phyloP scores from a whole-genome alignment of 129 eudicot species.

The Logfia minima region DNA sequence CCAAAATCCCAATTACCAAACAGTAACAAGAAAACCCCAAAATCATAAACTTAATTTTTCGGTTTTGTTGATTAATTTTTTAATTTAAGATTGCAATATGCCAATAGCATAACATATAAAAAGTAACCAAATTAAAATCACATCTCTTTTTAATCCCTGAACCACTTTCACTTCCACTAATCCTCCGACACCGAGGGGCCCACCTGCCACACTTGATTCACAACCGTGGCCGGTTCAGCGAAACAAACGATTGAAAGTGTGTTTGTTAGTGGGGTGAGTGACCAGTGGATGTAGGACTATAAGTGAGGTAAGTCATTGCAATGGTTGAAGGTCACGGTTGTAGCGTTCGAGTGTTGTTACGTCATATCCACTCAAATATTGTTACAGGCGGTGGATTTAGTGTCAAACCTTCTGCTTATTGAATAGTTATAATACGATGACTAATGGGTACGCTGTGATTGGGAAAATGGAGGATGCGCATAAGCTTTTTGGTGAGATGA shows the following conservation, averaged over 20 bases:
- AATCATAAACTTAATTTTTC: too few species aligned
- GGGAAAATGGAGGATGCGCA: conserved; percentile 29
- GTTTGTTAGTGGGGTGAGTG: conserved; percentile 39
- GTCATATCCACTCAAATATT: too few species aligned
- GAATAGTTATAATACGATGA: conserved; percentile 27
- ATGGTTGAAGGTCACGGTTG: conserved; percentile 13
- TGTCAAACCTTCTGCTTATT: background rate
- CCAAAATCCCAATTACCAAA: background rate
- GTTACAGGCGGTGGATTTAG: too few species aligned
- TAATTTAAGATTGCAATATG: too few species aligned
- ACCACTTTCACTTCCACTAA: conserved; percentile 21
- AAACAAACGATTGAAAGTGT: conserved; percentile 65
- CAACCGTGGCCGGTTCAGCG: conserved; percentile 51
- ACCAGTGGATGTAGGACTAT: conserved; percentile 62
- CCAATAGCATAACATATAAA: too few species aligned
- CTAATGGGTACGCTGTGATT: conserved; percentile 25
- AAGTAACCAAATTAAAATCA: conserved; percentile 31
- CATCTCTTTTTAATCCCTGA: conserved; percentile 53
- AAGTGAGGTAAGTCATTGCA: conserved; percentile 63
- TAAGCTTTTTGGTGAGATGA: conserved; percentile 29
- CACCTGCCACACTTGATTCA: conserved; percentile 96
- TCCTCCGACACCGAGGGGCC: conserved; percentile 55
- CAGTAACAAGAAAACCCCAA: background rate
- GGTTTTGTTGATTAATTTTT: background rate
- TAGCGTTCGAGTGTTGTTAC: too few species aligned